Conservation (phyloP, 257 asterid genomes). For the Linaria vulgaris region DNA sequence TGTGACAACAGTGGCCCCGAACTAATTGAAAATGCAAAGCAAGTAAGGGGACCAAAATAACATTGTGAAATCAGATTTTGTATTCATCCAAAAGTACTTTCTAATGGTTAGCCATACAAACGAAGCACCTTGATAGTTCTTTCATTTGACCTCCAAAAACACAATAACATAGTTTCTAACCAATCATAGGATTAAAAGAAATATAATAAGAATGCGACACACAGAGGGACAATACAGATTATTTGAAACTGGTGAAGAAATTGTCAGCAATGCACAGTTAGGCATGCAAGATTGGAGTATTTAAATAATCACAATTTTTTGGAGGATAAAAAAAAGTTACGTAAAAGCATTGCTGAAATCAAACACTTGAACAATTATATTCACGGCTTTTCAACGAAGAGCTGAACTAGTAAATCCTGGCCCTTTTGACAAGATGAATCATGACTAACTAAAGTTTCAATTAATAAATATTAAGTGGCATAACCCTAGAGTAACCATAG, state of each 20-base stretch:
- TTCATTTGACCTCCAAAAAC: conserved; percentile 6
- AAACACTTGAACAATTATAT: background rate
- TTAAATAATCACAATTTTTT: conserved; percentile 1
- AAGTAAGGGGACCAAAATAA: conserved; percentile 10
- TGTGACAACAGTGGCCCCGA: background rate
- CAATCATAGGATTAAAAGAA: conserved; percentile 16
- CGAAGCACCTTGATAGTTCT: background rate
- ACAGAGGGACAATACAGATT: conserved; percentile 4
- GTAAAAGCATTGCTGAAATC: conserved; percentile 18
- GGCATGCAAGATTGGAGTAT: conserved; percentile 13
- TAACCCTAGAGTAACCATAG: conserved; percentile 4
- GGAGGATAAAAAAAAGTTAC: conserved; percentile 10
- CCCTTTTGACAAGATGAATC: conserved; percentile 7
- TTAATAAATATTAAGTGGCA: background rate
- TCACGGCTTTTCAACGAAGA: conserved; percentile 1
- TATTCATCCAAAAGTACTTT: background rate
- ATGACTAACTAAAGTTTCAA: conserved; percentile 8
- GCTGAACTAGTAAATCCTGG: background rate
- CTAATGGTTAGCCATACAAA: conserved; percentile 8
- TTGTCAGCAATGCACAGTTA: background rate
- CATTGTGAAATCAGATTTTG: background rate
- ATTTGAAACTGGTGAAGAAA: conserved; percentile 8
- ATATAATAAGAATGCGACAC: conserved; percentile 12
- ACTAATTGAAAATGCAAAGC: background rate
- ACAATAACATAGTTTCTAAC: conserved; percentile 3